Evolutionary conservation across 345 rosid species (phyloP), one percentile per base, ranked within the genome.

Genomic region (Draba incana): DNA sequence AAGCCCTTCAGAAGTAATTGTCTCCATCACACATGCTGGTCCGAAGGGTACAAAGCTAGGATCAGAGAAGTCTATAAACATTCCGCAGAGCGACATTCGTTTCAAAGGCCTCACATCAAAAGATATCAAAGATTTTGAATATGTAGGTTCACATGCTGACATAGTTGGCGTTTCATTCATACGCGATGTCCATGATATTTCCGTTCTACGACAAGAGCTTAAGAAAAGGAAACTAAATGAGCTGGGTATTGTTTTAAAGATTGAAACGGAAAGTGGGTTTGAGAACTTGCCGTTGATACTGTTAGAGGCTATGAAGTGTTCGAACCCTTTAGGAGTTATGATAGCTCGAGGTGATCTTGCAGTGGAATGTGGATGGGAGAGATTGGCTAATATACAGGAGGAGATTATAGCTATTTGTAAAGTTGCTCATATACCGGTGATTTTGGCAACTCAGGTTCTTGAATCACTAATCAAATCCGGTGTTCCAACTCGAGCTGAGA

Each of bases 351-450:
- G 93, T 24, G 90, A 85, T 80, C 93, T 87, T 66, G 93, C 90
- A 0, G 93, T 87, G 33, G 93, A 87, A 64, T 85, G 93, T 69
- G 93, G 93, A 30, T 87, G 90, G 90, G 93, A 87, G 72, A 83
- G 77, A 57, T 72, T 87, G 62, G 85, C 88, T 64, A 78, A 78
- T 68, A 62, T 84, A 65, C 93, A 87, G 50, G 88, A 87, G n/a
- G 90, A 87, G 74, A 87, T 87, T 69, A 2, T 85, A 10, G 78
- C 80, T 62, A 16, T 81, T 59, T 85, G 85, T 41, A 67, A 54
- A 46, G 83, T 82, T 54, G 88, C 88, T 54, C 72, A 76, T 30
- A 33, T 83, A 39, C 90, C 93, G 27, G 87, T 84, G 39, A 78
- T 87, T 10, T 82, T 86, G 86, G 87, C 93, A 20, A 87, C 88